Evolutionary conservation across 257 asterid genomes (phyloP).

Genomic region (Parsonsia alboflavescens): DNA sequence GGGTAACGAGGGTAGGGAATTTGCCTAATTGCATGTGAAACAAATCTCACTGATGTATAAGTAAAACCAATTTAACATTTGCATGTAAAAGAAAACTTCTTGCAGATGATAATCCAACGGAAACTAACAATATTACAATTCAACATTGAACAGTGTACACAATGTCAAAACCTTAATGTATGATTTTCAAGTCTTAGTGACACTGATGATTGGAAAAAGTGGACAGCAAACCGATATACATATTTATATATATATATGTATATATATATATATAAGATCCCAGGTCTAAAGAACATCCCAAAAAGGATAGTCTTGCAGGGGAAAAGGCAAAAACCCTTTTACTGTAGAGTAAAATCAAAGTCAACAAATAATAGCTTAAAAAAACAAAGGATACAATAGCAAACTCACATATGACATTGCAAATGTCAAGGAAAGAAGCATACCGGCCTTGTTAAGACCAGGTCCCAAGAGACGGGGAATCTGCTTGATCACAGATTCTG

Average conservation of each 20-base stretch:
- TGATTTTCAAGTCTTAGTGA: background rate
- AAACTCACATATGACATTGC: background rate
- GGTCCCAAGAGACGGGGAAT: conserved; percentile 23
- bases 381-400: background rate
- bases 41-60: background rate
- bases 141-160: background rate
- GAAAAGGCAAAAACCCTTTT: background rate
- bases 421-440: background rate
- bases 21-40: conserved; percentile 13
- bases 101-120: background rate
- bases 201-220: background rate
- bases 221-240: no score
- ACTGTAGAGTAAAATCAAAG: no score
- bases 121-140: background rate
- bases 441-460: conserved; percentile 23
- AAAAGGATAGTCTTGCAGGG: background rate
- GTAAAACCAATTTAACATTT: background rate
- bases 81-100: background rate
- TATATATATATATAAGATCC: no score
- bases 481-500: conserved; percentile 24
- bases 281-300: no score
- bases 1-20: conserved; percentile 21
- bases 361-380: no score
- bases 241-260: no score
- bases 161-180: background rate